Conservation (phyloP, 352 stramenopile genomes). For the Globisporangium yorkense region DNA sequence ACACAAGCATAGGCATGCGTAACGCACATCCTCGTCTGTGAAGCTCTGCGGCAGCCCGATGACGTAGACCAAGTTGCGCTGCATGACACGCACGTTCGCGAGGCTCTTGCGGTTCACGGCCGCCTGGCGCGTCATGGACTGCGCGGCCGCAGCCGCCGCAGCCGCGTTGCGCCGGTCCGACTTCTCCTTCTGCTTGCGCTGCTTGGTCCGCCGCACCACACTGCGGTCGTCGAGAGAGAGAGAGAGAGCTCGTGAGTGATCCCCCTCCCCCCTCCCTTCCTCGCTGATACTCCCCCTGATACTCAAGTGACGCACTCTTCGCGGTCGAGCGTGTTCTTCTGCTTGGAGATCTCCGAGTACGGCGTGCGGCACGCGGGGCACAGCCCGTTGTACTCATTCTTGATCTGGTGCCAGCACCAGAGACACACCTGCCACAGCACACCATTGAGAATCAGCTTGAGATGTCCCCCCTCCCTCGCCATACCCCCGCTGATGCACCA, state of each 20-base stretch:
- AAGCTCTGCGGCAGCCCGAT: conserved; percentile 87
- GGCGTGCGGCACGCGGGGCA: conserved; percentile 97
- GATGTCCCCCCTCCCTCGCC: too few relatives aligned
- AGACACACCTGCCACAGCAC: conserved; percentile 88
- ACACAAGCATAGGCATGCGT: too few relatives aligned
- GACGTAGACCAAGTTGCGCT: conserved; percentile 94
- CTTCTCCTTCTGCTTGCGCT: conserved; percentile 85
- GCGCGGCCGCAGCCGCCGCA: conserved; percentile 5
- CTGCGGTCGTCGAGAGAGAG: conserved; percentile 15
- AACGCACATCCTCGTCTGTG: conserved; percentile 66
- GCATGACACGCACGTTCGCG: conserved; percentile 90
- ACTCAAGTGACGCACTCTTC: conserved; percentile 71
- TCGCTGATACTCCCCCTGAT: too few relatives aligned
- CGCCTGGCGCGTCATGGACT: conserved; percentile 21
- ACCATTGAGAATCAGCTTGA: too few relatives aligned
- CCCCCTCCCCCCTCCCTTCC: background rate
- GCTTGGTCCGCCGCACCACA: conserved; percentile 70
- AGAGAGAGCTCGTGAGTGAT: conserved; percentile 1
- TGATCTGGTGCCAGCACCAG: conserved; percentile 99
- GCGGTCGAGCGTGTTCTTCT: conserved; percentile 91
- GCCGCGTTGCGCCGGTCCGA: conserved; percentile 48
- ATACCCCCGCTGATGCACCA: too few relatives aligned
- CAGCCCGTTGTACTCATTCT: conserved; percentile 96
- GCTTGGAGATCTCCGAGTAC: conserved; percentile 92
- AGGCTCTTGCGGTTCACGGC: conserved; percentile 76